phyloP scores from a whole-genome alignment of 2,329 filamentous ascomycete species.

The Pseudogymnoascus sp. region DNA sequence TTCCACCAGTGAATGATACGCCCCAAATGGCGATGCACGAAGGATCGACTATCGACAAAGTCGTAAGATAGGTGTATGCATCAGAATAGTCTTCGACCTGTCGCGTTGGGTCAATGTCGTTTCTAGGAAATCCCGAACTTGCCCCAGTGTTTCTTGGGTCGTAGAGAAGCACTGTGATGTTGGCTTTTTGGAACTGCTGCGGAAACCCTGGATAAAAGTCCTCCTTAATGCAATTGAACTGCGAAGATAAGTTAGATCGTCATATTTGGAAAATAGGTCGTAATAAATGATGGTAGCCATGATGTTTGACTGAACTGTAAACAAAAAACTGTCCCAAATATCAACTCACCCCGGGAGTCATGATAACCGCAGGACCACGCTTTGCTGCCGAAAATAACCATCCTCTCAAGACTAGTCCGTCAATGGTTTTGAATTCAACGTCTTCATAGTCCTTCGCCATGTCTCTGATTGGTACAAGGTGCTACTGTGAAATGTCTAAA shows the following conservation, averaged over 20 bases:
- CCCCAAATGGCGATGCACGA: conserved; percentile 32
- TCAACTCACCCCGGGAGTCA: conserved; percentile 15
- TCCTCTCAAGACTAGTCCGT: conserved; percentile 18
- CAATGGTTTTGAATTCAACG: conserved; percentile 19
- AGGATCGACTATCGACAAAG: conserved; percentile 25
- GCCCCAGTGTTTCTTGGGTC: conserved; percentile 28
- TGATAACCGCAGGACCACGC: conserved; percentile 13
- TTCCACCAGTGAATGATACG: conserved; percentile 29
- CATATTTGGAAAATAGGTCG: background rate
- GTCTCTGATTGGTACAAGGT: background rate
- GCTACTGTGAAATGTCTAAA: background rate
- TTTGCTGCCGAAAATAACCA: conserved; percentile 17
- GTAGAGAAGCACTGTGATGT: conserved; percentile 30
- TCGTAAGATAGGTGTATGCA: conserved; percentile 30
- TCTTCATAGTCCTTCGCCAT: conserved; percentile 11
- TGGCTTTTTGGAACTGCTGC: conserved; percentile 17
- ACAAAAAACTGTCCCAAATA: background rate
- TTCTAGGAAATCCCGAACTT: conserved; percentile 26
- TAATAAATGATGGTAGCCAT: background rate
- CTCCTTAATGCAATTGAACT: conserved; percentile 5
- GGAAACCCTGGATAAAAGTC: conserved; percentile 17
- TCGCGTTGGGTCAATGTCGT: conserved; percentile 25
- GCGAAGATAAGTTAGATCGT: background rate
- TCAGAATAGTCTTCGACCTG: conserved; percentile 31
- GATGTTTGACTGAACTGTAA: background rate